Conservation (phyloP, 306 rosid species). For the Amphicarpaea edgeworthii region DNA sequence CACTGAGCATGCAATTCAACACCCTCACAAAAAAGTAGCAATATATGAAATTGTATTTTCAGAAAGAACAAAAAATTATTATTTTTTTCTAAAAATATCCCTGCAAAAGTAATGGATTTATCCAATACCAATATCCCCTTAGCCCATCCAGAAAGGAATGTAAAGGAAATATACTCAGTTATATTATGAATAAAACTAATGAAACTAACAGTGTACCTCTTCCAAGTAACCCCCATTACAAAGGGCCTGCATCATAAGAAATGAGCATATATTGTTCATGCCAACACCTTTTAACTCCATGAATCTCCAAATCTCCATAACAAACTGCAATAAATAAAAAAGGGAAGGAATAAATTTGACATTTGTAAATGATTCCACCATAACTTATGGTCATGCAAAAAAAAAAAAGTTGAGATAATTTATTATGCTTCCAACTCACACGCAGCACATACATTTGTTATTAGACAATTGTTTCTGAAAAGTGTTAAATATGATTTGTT, state of each 20-base stretch:
- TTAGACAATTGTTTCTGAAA: too few species aligned
- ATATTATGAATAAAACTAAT: slow-evolving; percentile 18
- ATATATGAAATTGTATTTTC: slow-evolving; percentile 24
- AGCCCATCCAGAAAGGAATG: slow-evolving; percentile 9
- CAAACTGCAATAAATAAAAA: slow-evolving; percentile 68
- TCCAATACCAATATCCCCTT: slow-evolving; percentile 12
- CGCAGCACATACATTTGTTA: too few species aligned
- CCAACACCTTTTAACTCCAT: slow-evolving; percentile 69
- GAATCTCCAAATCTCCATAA: slow-evolving; percentile 78
- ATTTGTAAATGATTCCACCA: slow-evolving; percentile 23
- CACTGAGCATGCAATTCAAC: slow-evolving; percentile 16
- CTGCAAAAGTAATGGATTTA: slow-evolving; percentile 26
- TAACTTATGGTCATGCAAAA: too few species aligned
- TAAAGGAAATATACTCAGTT: slow-evolving; percentile 20
- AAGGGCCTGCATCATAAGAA: slow-evolving; percentile 68
- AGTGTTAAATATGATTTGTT: too few species aligned
- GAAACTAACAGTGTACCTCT: slow-evolving; percentile 62
- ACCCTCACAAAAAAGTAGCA: slow-evolving; percentile 14
- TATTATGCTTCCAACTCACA: too few species aligned
- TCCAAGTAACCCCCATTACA: slow-evolving; percentile 76
- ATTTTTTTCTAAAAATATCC: background rate
- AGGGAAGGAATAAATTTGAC: slow-evolving; percentile 24
- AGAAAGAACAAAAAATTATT: too few species aligned
- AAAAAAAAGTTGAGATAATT: too few species aligned
- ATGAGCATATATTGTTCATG: slow-evolving; percentile 55